Percentiles rank a stretch among this genome's conserved stretches.
phyloP scores from a whole-genome alignment of 176 grass and related monocot genomes.

The Aegilops speltoides region DNA sequence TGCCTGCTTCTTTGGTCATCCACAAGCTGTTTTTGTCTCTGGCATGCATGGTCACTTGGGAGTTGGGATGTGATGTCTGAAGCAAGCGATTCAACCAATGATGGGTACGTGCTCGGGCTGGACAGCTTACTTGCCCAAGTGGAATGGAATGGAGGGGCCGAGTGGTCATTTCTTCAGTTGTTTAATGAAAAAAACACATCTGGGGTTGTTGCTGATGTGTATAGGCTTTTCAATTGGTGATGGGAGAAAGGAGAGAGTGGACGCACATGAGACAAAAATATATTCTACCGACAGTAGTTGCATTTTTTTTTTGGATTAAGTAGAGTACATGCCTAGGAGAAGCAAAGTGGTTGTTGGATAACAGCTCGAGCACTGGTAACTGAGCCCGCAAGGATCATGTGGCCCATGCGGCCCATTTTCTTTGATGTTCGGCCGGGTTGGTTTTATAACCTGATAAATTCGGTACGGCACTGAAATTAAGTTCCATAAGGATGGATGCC shows the following conservation, averaged over 20 bases:
- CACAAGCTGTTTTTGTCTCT: constrained; percentile 19
- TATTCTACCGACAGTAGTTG: constrained; percentile 26
- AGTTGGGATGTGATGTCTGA: constrained; percentile 29
- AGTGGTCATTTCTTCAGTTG: background rate
- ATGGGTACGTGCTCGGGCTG: background rate
- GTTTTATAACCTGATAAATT: background rate
- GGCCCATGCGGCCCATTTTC: background rate
- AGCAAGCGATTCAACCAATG: constrained; percentile 28
- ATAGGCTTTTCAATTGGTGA: background rate
- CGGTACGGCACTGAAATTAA: background rate
- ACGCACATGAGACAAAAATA: constrained; percentile 8
- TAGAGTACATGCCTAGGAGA: constrained; percentile 21
- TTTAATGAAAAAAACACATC: background rate
- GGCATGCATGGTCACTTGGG: constrained; percentile 24
- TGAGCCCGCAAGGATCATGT: background rate
- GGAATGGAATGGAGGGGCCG: background rate
- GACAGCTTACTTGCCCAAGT: constrained; percentile 3
- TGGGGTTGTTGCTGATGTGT: background rate
- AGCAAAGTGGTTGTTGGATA: constrained; percentile 27
- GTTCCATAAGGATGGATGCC: background rate
- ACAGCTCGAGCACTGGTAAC: background rate
- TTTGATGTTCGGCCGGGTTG: background rate
- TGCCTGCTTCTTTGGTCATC: constrained; percentile 34
- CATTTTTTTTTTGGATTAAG: background rate
- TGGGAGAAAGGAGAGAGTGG: background rate